Percentiles rank a stretch among this genome's conserved stretches.
phyloP scores from a whole-genome alignment of 805 yeast species.

The Candida stauntonica region DNA sequence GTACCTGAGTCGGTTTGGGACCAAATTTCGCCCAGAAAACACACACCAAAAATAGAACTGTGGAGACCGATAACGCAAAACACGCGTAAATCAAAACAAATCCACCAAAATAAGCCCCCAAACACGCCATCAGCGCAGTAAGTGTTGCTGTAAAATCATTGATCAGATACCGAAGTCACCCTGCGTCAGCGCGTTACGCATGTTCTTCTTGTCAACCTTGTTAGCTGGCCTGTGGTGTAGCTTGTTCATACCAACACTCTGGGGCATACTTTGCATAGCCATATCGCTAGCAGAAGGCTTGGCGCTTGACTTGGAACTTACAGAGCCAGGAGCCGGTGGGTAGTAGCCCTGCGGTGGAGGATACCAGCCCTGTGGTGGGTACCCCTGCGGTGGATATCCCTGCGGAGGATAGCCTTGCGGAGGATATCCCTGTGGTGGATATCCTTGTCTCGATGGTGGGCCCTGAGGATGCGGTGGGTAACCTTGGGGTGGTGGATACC shows the following conservation, averaged over 20 bases:
- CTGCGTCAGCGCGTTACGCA: conserved; percentile 60
- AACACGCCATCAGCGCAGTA: background rate
- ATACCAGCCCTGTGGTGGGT: conserved; percentile 8
- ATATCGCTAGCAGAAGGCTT: conserved; percentile 33
- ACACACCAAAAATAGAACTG: too few species aligned
- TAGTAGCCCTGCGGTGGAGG: conserved; percentile 19
- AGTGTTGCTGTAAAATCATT: too few species aligned
- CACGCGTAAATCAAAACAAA: background rate
- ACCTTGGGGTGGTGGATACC: conserved; percentile 19
- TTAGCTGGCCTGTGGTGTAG: conserved; percentile 38
- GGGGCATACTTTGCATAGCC: conserved; percentile 45
- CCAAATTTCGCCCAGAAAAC: too few species aligned
- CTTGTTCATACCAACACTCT: conserved; percentile 39
- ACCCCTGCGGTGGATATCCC: conserved; percentile 23
- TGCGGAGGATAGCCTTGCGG: conserved; percentile 27
- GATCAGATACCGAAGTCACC: conserved; percentile 63
- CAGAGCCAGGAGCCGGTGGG: conserved; percentile 11
- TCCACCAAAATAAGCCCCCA: background rate
- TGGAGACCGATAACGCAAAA: too few species aligned
- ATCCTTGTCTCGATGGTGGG: conserved; percentile 25
- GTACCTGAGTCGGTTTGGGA: too few species aligned
- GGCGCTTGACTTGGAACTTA: conserved; percentile 7
- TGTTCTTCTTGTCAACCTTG: conserved; percentile 46
- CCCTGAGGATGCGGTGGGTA: conserved; percentile 14
- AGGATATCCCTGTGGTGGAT: conserved; percentile 19